Base-by-base conservation (phyloP, 495 filamentous ascomycete species). In the Lepidopterella palustris region DNA sequence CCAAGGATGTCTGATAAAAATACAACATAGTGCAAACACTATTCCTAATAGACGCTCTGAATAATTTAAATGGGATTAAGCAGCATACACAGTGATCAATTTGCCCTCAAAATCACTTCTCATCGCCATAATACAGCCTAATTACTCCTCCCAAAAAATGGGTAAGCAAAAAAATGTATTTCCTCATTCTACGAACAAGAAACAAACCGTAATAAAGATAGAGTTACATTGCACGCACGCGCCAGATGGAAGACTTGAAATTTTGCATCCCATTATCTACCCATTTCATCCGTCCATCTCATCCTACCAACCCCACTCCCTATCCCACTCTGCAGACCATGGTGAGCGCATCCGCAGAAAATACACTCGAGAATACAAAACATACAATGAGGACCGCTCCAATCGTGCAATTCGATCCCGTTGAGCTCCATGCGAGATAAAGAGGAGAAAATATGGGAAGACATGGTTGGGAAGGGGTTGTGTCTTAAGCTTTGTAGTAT, bases 361-460 rank as follows among this genome's bases (percentile, higher is more conserved):
- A 62, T 60, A 66, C 60, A 66, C 63, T 50, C 47, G 47, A 50
- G 58, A 56, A 60, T 51, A 54, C 39, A 51, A 60, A 55, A 66
- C 63, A 60, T 66, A 66, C 63, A 66, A 53, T 55, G 15, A 24
- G 21, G 39, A 1, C 47, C 47, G 6, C 47, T 50, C 47, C 20
- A 50, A 60, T 60, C 42, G 21, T 56, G 56, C 59, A 35, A 58
- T 45, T 15, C 50, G 24, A 55, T 45, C 59, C 59, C n/a, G n/a
- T 35, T 62, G 42, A 54, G 59, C 51, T 39, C 56, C 59, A 59
- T 61, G 59, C 53, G 47, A 65, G 40, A 25, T 49, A 20, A 45
- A 31, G 20, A 54, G 49, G 28, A 18, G 35, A 3, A 42, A 4
- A 18, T n/a, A n/a, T 11, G 3, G 3, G 35, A 42, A 42, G 35